A percentile compares a stretch with the other conserved stretches of the same genome.
Conservation (phyloP, 106 monocot species). For the Phalaenopsis equestris region DNA sequence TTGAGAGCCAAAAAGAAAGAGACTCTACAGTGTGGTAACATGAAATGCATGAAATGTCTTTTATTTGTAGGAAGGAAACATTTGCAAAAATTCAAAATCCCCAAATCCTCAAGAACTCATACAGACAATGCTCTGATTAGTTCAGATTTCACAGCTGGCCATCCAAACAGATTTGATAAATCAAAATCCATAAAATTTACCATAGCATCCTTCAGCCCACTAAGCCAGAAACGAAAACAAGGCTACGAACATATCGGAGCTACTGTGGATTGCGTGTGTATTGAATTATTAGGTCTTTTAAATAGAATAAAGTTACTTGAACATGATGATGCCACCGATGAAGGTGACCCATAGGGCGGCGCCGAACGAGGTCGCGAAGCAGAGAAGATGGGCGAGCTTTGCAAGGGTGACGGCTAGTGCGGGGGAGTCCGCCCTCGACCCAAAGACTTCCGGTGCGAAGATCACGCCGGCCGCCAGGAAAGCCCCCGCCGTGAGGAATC, state of each 20-base stretch:
- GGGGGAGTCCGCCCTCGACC: constrained; percentile 25
- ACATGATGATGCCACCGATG: constrained; percentile 99
- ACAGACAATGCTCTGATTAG: too few relatives aligned
- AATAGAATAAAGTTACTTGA: constrained; percentile 52
- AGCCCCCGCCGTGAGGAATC: constrained; percentile 63
- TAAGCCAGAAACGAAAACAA: background rate
- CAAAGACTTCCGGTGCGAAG: constrained; percentile 65
- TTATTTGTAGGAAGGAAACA: too few relatives aligned
- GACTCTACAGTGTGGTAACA: too few relatives aligned
- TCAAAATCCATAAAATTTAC: background rate
- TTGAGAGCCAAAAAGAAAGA: too few relatives aligned
- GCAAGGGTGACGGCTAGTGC: constrained; percentile 38
- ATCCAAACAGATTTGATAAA: too few relatives aligned
- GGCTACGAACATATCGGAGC: background rate
- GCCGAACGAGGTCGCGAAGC: constrained; percentile 77
- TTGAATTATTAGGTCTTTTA: background rate
- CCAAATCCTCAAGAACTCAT: too few relatives aligned
- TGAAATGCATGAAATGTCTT: too few relatives aligned
- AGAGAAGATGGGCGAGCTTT: constrained; percentile 72
- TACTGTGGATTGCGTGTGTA: background rate
- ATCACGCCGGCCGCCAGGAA: constrained; percentile 72
- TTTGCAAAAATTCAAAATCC: too few relatives aligned
- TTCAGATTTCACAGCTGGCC: too few relatives aligned
- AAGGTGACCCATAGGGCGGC: constrained; percentile 92
- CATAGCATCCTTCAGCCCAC: background rate